Base-by-base conservation (phyloP, 257 asterid species). In the Thymus mandschuricus region DNA sequence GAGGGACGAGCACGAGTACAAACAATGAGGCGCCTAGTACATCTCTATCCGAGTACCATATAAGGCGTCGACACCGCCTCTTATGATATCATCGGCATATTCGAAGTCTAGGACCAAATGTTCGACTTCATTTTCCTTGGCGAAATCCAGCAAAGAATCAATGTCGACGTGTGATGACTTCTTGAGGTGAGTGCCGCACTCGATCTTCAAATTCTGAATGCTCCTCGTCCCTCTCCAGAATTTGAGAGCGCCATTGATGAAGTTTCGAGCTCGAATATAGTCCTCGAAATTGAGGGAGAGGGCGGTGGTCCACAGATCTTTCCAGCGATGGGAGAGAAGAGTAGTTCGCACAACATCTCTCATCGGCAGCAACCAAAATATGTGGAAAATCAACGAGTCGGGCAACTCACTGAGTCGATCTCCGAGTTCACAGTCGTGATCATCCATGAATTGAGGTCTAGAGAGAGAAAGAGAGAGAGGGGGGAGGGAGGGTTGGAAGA, bases 211-310 rank as follows among this genome's bases (percentile, higher is more conserved):
- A 56, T 43, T 41, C 35, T 3, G 15, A 56, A 69, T 56, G 21
- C 21, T 21, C 45, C 2, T 30, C 5, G 15, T 12, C 66, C 74
- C 74, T 28, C 5, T 33, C 74, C 74, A 69, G 3, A 43, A 13
- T 8, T 29, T 28, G 45, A 69, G 29, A 44, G 66, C 57, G 27
- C 59, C 33, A 27, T 8, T 15, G 5, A 52, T 8, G 33, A 52
- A 52, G 11, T 2, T 52, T 52, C 33, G 33, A 8, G 7, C 5
- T 51, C 8, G n/a, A 21, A 8, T 8, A 2, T 6, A 2, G 1
- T 21, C 33, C 1, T 8, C 12, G 34, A 52, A 52, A 7, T 21
- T 52, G 6, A 52, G 59, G 34, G 2, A 51, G 57, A 7, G 10
- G 30, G 57, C 10, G 57, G 31, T 15, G 57, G 57, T 51, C 57